Conservation (phyloP, 2,329 filamentous ascomycete genomes). For the Colletotrichum sp. region DNA sequence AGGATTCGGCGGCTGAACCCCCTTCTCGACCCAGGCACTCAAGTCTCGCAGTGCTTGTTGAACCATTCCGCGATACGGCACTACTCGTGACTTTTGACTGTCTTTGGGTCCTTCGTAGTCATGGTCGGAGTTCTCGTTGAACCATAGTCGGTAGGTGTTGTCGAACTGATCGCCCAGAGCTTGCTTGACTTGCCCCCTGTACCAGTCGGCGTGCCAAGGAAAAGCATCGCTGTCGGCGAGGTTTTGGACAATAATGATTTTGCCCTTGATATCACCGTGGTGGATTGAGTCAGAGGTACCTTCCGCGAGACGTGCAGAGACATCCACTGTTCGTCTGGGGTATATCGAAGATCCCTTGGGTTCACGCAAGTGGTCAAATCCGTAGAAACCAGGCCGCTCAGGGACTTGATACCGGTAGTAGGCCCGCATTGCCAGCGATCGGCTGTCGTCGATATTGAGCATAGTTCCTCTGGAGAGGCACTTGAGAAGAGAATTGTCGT, state of each 20-base stretch:
- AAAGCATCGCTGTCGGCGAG: slow-evolving; percentile 25
- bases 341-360: slow-evolving; percentile 11
- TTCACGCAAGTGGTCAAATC: slow-evolving; percentile 19
- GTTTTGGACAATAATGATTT: slow-evolving; percentile 26
- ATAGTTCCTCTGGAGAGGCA: background rate
- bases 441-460: slow-evolving; percentile 11
- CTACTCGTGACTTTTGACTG: background rate
- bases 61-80: slow-evolving; percentile 19
- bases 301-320: background rate
- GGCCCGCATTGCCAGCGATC: slow-evolving; percentile 6
- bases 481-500: background rate
- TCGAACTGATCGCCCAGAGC: slow-evolving; percentile 8
- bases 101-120: background rate
- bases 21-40: slow-evolving; percentile 23
- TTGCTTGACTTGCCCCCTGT: slow-evolving; percentile 15
- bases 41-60: slow-evolving; percentile 25
- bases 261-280: slow-evolving; percentile 20
- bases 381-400: slow-evolving; percentile 5
- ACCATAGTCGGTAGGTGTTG: slow-evolving; percentile 24
- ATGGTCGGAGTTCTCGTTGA: slow-evolving; percentile 24
- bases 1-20: background rate
- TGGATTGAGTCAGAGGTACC: background rate
- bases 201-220: slow-evolving; percentile 29
- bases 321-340: slow-evolving; percentile 10
- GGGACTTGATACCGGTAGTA: slow-evolving; percentile 23